Evolutionary conservation across 2,329 filamentous ascomycete species (phyloP).

Genomic region (Mollisiaceae sp.): DNA sequence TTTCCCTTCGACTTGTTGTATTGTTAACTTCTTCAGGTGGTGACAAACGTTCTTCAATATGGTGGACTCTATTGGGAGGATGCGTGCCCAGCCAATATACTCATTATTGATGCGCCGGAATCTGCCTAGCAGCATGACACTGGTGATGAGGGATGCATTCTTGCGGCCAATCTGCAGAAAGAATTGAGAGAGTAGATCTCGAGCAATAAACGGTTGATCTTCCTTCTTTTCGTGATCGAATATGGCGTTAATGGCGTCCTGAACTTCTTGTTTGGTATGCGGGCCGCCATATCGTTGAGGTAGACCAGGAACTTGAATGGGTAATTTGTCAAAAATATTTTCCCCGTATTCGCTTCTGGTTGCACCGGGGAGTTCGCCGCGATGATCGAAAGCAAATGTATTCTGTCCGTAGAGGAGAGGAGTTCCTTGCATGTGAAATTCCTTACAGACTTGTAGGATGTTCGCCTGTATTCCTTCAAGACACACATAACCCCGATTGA

Average conservation of each 20-base stretch:
- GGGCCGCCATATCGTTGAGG: background rate
- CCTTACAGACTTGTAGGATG: conserved; percentile 9
- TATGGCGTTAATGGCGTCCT: background rate
- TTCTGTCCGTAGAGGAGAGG: conserved; percentile 14
- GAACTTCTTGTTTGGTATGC: background rate
- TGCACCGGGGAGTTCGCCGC: background rate
- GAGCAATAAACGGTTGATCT: background rate
- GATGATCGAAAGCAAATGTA: conserved; percentile 18
- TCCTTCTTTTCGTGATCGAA: conserved; percentile 2
- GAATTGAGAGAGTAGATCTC: conserved; percentile 6
- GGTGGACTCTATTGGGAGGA: conserved; percentile 1
- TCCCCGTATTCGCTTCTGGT: background rate
- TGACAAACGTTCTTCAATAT: conserved; percentile 8
- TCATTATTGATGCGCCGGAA: too few species aligned
- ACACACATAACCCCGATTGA: too few species aligned
- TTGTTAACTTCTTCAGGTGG: background rate
- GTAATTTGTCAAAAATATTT: conserved; percentile 1
- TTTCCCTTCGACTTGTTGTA: background rate
- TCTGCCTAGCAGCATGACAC: background rate
- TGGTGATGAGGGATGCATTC: background rate
- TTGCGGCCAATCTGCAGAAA: background rate
- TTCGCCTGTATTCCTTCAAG: background rate
- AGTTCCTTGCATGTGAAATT: background rate
- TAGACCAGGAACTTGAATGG: background rate
- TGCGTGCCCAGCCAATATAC: background rate